Conservation (phyloP, 2,329 filamentous ascomycete species). For the Ophiostoma novo-ulmi region DNA sequence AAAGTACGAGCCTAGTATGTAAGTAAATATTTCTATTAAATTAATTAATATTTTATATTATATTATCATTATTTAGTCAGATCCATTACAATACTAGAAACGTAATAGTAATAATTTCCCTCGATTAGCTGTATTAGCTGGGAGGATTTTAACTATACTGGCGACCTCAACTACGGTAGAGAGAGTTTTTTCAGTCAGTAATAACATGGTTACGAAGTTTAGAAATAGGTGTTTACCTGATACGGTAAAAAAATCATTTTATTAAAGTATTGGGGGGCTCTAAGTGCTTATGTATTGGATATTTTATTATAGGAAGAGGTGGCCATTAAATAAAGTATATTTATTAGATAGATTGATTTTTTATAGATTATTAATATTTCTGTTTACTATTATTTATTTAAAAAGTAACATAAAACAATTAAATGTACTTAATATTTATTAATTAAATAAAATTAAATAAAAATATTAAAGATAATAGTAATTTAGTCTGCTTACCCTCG, state of each 20-base stretch:
- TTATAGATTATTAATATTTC: no score
- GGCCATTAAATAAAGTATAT: no score
- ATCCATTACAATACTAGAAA: not conserved
- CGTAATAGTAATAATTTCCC: not conserved
- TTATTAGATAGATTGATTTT: no score
- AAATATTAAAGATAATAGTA: no score
- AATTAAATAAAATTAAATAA: no score
- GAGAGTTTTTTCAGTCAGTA: not conserved
- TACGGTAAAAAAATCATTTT: not conserved
- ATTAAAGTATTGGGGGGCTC: constrained; percentile 14
- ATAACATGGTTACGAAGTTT: not conserved
- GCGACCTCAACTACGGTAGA: not conserved
- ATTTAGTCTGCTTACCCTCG: no score
- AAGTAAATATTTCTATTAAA: no score
- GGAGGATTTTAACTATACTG: not conserved
- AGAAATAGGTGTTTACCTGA: not conserved
- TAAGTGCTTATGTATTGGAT: not conserved
- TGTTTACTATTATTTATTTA: no score
- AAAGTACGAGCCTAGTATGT: not conserved
- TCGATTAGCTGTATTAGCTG: not conserved
- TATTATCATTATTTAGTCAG: not conserved
- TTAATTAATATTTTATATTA: not conserved
- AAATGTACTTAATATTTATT: no score
- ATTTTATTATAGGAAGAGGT: not conserved
- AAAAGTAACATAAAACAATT: no score